A percentile compares a stretch with the other conserved stretches of the same genome.
These are phyloP conservation scores for Pseudophaeomoniella oleicola DNA, from an alignment of 2,329 filamentous ascomycete species.

Conservation along the genomic window DNA sequence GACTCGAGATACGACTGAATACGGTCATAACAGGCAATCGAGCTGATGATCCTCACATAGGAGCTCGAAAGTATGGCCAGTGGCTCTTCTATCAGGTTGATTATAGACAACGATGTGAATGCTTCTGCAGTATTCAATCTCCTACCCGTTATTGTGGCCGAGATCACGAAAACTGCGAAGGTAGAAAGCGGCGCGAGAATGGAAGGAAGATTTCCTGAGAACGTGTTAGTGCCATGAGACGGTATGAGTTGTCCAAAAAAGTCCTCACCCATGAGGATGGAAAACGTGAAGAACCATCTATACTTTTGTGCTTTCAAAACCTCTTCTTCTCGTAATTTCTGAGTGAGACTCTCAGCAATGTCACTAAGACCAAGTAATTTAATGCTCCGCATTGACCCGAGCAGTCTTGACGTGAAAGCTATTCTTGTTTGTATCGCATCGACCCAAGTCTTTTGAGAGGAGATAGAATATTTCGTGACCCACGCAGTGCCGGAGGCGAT, in stretches of 20 bases:
- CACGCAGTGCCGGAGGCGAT: conserved; percentile 5
- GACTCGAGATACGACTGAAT: conserved; percentile 8
- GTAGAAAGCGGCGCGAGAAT: conserved; percentile 30
- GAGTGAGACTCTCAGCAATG: conserved; percentile 8
- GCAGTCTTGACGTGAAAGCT: conserved; percentile 21
- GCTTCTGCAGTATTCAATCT: conserved; percentile 25
- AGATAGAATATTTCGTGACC: conserved; percentile 3
- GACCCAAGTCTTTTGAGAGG: conserved; percentile 22
- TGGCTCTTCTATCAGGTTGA: conserved; percentile 31
- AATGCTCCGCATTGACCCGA: conserved; percentile 26
- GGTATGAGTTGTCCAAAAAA: no score
- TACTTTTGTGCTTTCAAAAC: conserved; percentile 12
- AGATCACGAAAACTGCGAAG: conserved; percentile 28
- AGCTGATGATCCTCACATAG: conserved; percentile 2
- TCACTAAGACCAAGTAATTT: conserved; percentile 25
- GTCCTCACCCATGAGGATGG: conserved; percentile 2
- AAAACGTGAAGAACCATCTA: conserved; percentile 12
- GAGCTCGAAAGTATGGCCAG: not conserved
- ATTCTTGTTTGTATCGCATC: conserved; percentile 27
- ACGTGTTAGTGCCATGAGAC: conserved; percentile 12
- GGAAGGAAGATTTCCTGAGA: conserved; percentile 18
- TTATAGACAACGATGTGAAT: conserved; percentile 33
- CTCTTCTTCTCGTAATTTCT: conserved; percentile 11
- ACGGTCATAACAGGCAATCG: conserved; percentile 9
- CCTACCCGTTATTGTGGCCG: conserved; percentile 20